phyloP scores from a whole-genome alignment of 1,284 basidiomycete species.

The Ceratobasidium sp. region DNA sequence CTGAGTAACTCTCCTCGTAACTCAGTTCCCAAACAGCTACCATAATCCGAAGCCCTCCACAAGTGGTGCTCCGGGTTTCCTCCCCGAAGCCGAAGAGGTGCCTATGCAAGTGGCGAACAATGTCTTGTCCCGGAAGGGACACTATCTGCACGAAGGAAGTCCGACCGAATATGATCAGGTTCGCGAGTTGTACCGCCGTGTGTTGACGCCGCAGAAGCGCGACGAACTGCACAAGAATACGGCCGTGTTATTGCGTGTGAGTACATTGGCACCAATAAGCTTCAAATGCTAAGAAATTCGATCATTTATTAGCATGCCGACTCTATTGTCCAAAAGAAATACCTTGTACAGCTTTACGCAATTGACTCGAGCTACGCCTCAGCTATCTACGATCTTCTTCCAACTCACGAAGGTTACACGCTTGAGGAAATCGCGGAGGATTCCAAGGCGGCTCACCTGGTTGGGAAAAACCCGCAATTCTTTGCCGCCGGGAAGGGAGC shows the following conservation, averaged over 20 bases:
- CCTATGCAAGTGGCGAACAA: constrained; percentile 56
- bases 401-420: constrained; percentile 52
- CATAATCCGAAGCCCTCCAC: constrained; percentile 53
- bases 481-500: constrained; percentile 13
- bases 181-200: constrained; percentile 55
- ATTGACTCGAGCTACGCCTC: constrained; percentile 56
- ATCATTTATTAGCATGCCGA: constrained; percentile 53
- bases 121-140: constrained; percentile 54
- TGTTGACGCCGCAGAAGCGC: constrained; percentile 54
- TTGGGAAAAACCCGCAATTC: constrained; percentile 38
- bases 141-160: constrained; percentile 53
- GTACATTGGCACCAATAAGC: neutral
- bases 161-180: constrained; percentile 57
- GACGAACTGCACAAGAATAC: constrained; percentile 57
- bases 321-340: constrained; percentile 56
- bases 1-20: neutral
- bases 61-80: constrained; percentile 53
- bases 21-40: constrained; percentile 57
- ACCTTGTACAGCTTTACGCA: constrained; percentile 56
- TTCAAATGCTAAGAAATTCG: neutral
- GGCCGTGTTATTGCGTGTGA: constrained; percentile 54
- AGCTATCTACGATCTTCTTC: constrained; percentile 54
- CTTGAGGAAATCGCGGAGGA: constrained; percentile 54
- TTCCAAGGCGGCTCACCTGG: constrained; percentile 48
- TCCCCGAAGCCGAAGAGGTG: constrained; percentile 53